Base-by-base conservation (phyloP, 257 asterid genomes). In the Fraxinus cuspidata region DNA sequence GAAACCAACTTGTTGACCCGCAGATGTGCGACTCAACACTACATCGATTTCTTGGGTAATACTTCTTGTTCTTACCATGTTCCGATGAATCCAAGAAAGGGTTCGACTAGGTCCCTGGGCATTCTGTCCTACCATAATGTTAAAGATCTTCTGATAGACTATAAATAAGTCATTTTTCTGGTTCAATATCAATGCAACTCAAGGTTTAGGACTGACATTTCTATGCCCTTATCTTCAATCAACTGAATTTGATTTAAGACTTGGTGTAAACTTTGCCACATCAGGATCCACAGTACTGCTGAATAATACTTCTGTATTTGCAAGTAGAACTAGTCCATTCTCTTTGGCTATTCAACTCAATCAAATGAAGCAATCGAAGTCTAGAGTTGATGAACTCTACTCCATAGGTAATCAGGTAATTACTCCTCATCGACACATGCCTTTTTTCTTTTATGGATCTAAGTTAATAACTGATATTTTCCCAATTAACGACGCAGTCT, bases 241-340 rank as follows among this genome's bases (percentile, higher is more conserved):
- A 25, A 83, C 87, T 18, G 97, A 93, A 71, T 90, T 92, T 5
- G 88, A 90, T 68, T 89, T 2, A 72, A 85, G 78, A 21, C 89
- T 87, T 37, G 97, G 97, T 47, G 92, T 73, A 2, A 91, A 88
- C 80, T 91, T 87, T 75, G 97, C 95, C 9, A 90, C 97, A 27
- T 74, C 82, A 11, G 91, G 89, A 66, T 91, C 95, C 56, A 88
- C 97, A 1, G 90, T 83, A 0, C 80, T 80, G 15, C 83, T 83
- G 71, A 93, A 91, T 27, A 77, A 71, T 25, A 81, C 90, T 51
- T 89, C 92, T 66, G 65, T 90, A 34, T 91, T 87, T 77, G 92
- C 81, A 49, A 79, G 77, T 29, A 93, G 95, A 4, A 81, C 89
- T 27, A 88, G 95, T 71, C 94, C 96, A 68, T 89, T 91, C 60